These are phyloP conservation scores for Xylaria scruposa DNA, from an alignment of 495 filamentous ascomycete species.

Conservation along the genomic window DNA sequence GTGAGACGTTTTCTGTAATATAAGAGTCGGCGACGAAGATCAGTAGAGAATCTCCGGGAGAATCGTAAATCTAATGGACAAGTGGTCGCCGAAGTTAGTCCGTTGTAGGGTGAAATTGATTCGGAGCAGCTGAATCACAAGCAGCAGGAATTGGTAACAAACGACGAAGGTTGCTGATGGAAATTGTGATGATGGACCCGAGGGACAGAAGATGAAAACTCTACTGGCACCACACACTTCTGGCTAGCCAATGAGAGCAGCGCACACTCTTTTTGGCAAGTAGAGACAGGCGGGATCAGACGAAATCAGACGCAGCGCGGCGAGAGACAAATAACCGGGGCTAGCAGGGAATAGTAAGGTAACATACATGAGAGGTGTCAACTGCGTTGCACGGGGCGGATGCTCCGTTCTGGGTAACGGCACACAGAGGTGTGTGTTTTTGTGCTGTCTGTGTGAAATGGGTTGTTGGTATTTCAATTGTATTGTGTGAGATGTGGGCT, in stretches of 20 bases:
- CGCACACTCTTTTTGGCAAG: slow-evolving; percentile 21
- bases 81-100: slow-evolving; percentile 21
- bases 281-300: slow-evolving; percentile 20
- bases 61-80: slow-evolving; percentile 6
- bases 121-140: slow-evolving; percentile 15
- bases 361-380: slow-evolving; percentile 11
- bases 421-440: neutral
- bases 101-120: slow-evolving; percentile 7
- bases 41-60: neutral
- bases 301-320: slow-evolving; percentile 8
- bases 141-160: slow-evolving; percentile 10
- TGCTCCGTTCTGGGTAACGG: slow-evolving; percentile 14
- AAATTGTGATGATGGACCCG: slow-evolving; percentile 17
- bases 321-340: slow-evolving; percentile 27
- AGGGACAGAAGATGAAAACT: slow-evolving; percentile 23
- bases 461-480: neutral
- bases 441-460: neutral
- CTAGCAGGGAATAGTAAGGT: slow-evolving; percentile 13
- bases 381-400: neutral
- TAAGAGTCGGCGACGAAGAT: slow-evolving; percentile 9
- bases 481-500: slow-evolving; percentile 12
- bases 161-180: slow-evolving; percentile 21
- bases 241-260: slow-evolving; percentile 27
- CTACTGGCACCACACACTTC: slow-evolving; percentile 23
- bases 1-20: slow-evolving; percentile 7